Percentiles rank a stretch among this genome's conserved stretches.
Conservation (phyloP, 78 protist species). For the Dictyostelium citrinum region DNA sequence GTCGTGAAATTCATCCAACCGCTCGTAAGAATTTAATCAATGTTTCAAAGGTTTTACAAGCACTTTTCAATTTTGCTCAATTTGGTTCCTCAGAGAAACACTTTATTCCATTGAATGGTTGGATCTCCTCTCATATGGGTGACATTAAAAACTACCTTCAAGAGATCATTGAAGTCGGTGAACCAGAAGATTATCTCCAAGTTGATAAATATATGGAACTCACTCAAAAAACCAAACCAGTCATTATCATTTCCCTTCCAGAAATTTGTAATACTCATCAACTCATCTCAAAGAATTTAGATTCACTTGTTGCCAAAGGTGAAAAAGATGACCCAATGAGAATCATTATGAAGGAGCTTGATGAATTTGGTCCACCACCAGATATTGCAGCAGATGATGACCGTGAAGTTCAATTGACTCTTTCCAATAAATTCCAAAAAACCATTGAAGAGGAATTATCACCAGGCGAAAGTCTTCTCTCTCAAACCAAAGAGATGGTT, state of each 20-base stretch:
- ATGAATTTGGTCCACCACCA: conserved; percentile 81
- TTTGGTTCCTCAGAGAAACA: conserved; percentile 82
- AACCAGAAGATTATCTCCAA: conserved; percentile 86
- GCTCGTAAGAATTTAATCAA: conserved; percentile 73
- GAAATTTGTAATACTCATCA: conserved; percentile 79
- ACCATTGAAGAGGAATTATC: conserved; percentile 78
- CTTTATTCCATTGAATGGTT: conserved; percentile 74
- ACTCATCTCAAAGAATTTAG: conserved; percentile 66
- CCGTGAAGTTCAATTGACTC: conserved; percentile 77
- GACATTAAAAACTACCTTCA: conserved; percentile 76
- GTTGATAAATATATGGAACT: conserved; percentile 85
- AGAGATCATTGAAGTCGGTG: conserved; percentile 81
- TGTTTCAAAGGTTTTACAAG: conserved; percentile 82
- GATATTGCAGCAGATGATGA: conserved; percentile 78
- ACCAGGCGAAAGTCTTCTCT: conserved; percentile 64
- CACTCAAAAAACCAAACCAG: conserved; percentile 84
- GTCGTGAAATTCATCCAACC: conserved; percentile 71
- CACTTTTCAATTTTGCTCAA: conserved; percentile 80
- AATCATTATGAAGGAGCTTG: conserved; percentile 82
- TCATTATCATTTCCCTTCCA: conserved; percentile 74
- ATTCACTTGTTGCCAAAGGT: conserved; percentile 70
- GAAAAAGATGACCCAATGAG: conserved; percentile 83
- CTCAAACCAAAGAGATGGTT: conserved; percentile 81
- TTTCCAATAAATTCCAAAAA: conserved; percentile 83
- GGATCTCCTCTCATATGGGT: conserved; percentile 71